phyloP scores from a whole-genome alignment of 2,329 filamentous ascomycete species.

The Fusarium hostae region DNA sequence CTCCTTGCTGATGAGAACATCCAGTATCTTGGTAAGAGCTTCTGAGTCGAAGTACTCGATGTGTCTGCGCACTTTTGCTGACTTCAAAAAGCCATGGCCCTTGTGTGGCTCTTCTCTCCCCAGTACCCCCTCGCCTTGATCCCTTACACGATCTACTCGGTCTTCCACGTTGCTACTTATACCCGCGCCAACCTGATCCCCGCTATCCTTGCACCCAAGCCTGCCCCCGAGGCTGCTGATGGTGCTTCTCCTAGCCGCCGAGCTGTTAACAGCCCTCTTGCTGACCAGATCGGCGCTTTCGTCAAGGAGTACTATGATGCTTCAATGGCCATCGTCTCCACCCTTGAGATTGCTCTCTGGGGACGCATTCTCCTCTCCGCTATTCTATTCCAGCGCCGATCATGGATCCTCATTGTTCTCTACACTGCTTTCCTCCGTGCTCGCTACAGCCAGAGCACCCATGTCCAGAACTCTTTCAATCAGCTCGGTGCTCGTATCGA shows the following conservation, averaged over 20 bases:
- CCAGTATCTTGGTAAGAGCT: conserved; percentile 86
- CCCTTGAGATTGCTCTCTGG: conserved; percentile 89
- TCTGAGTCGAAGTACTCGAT: neutral
- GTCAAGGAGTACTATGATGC: conserved; percentile 98
- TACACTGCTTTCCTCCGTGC: conserved; percentile 95
- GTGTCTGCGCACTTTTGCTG: neutral
- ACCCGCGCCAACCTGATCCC: conserved; percentile 93
- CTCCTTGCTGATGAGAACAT: conserved; percentile 93
- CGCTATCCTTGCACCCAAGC: conserved; percentile 76
- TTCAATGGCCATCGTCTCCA: conserved; percentile 92
- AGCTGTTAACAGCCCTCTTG: conserved; percentile 67
- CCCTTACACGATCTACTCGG: conserved; percentile 94
- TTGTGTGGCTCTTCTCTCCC: conserved; percentile 92
- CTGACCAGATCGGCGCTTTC: conserved; percentile 88
- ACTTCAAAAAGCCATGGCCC: conserved; percentile 77
- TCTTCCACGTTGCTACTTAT: conserved; percentile 99
- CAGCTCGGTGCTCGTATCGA: conserved; percentile 81
- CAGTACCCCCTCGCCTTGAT: conserved; percentile 91
- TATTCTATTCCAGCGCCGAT: conserved; percentile 87
- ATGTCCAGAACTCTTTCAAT: conserved; percentile 86
- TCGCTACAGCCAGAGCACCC: conserved; percentile 87
- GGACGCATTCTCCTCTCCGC: conserved; percentile 83
- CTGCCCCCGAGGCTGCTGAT: conserved; percentile 64
- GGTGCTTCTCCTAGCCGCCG: conserved; percentile 62
- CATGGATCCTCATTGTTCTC: conserved; percentile 85